Conservation (phyloP, 176 grass and related monocot species). For the Phoenix dactylifera region DNA sequence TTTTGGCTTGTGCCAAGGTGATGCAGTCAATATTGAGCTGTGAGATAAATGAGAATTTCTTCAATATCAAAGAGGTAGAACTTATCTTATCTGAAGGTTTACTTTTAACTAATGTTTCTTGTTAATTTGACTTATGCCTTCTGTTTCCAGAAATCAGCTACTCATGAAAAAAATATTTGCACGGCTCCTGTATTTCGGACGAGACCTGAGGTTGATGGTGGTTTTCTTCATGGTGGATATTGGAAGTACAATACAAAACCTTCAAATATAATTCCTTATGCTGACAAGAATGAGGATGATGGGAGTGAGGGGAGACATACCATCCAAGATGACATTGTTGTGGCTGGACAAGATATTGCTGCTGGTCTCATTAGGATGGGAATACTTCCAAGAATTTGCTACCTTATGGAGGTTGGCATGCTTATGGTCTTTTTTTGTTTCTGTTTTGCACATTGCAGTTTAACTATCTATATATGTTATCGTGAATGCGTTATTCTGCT, state of each 20-base stretch:
- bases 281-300: constrained; percentile 42
- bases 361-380: constrained; percentile 95
- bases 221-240: constrained; percentile 78
- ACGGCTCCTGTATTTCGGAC: constrained; percentile 82
- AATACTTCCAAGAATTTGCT: constrained; percentile 77
- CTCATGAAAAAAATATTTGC: constrained; percentile 46
- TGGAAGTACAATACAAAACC: constrained; percentile 95
- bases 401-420: constrained; percentile 65
- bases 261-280: constrained; percentile 58
- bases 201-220: constrained; percentile 60
- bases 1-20: constrained; percentile 71
- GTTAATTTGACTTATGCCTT: constrained; percentile 1
- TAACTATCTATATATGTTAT: neutral
- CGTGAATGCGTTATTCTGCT: too few relatives aligned
- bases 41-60: constrained; percentile 70
- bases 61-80: constrained; percentile 59
- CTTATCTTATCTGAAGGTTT: too few relatives aligned
- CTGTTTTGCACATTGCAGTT: constrained; percentile 18
- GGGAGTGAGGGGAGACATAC: constrained; percentile 68
- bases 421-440: constrained; percentile 1
- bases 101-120: neutral
- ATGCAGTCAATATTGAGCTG: constrained; percentile 56
- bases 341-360: constrained; percentile 87
- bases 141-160: constrained; percentile 43
- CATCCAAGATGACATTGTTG: constrained; percentile 70